A percentile compares a stretch with the other conserved stretches of the same genome.
Evolutionary conservation across 2,329 filamentous ascomycete genomes (phyloP).

Genomic region (Ophiocordyceps australis): DNA sequence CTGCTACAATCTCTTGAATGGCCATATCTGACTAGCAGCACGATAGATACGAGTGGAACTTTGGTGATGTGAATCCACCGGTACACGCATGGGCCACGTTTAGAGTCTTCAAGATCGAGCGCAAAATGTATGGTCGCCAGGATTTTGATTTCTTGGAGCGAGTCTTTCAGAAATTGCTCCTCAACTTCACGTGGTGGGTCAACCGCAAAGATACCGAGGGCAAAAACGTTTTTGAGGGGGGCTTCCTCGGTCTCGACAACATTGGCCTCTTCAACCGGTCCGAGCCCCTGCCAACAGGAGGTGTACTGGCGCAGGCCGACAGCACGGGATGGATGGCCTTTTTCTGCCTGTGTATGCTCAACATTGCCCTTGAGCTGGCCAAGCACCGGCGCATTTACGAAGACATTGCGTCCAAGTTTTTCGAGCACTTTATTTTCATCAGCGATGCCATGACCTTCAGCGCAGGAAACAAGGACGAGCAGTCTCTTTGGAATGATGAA

Average conservation of each 20-base stretch:
- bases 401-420: slow-evolving; percentile 95
- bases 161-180: slow-evolving; percentile 85
- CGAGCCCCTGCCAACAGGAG: slow-evolving; percentile 82
- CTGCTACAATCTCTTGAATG: background rate
- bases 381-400: slow-evolving; percentile 93
- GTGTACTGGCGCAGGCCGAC: slow-evolving; percentile 87
- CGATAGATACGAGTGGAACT: slow-evolving; percentile 74
- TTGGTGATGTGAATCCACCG: slow-evolving; percentile 89
- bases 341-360: slow-evolving; percentile 91
- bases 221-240: slow-evolving; percentile 95
- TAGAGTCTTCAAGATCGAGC: slow-evolving; percentile 93
- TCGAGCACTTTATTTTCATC: slow-evolving; percentile 96
- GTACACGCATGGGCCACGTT: slow-evolving; percentile 96
- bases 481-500: slow-evolving; percentile 88
- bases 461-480: slow-evolving; percentile 49
- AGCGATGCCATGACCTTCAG: slow-evolving; percentile 91
- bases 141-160: slow-evolving; percentile 91
- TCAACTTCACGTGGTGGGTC: slow-evolving; percentile 99
- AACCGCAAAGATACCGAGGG: slow-evolving; percentile 89
- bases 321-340: slow-evolving; percentile 99
- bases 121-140: slow-evolving; percentile 88
- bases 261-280: slow-evolving; percentile 96
- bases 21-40: too few species aligned
- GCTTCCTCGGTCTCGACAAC: slow-evolving; percentile 89
- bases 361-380: slow-evolving; percentile 85